A percentile compares a stretch with the other conserved stretches of the same genome.
phyloP scores from a whole-genome alignment of 306 rosid genomes.

The Pachyrhizus erosus region DNA sequence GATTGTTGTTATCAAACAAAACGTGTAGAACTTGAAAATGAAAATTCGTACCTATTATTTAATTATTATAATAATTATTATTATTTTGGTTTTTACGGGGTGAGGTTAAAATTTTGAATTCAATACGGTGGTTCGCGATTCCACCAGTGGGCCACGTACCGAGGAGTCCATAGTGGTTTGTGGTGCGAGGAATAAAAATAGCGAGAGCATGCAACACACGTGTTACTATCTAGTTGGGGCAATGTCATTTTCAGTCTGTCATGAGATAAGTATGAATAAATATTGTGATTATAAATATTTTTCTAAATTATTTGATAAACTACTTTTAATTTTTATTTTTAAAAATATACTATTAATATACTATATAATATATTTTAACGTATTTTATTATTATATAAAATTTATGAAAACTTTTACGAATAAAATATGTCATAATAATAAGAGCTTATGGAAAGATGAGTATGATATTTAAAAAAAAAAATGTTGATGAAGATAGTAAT shows the following conservation, averaged over 20 bases:
- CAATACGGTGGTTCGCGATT: not conserved
- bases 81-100: not conserved
- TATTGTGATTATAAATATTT: not conserved
- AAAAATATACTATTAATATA: too few relatives aligned
- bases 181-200: not conserved
- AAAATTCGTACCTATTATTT: not conserved
- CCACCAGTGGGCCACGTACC: constrained; percentile 32
- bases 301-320: too few relatives aligned
- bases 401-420: not conserved
- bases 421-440: not conserved
- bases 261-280: not conserved
- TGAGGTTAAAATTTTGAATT: constrained; percentile 15
- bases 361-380: too few relatives aligned
- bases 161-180: constrained; percentile 44
- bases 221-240: not conserved
- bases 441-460: not conserved
- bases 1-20: constrained; percentile 24
- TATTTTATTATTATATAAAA: too few relatives aligned
- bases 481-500: not conserved
- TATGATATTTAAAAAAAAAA: not conserved
- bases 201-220: not conserved
- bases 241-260: not conserved
- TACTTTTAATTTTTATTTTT: too few relatives aligned
- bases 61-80: not conserved
- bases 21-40: not conserved